Evolutionary conservation across 495 filamentous ascomycete genomes (phyloP), one percentile per base, ranked within the genome.

Genomic region (Cercophora samala): DNA sequence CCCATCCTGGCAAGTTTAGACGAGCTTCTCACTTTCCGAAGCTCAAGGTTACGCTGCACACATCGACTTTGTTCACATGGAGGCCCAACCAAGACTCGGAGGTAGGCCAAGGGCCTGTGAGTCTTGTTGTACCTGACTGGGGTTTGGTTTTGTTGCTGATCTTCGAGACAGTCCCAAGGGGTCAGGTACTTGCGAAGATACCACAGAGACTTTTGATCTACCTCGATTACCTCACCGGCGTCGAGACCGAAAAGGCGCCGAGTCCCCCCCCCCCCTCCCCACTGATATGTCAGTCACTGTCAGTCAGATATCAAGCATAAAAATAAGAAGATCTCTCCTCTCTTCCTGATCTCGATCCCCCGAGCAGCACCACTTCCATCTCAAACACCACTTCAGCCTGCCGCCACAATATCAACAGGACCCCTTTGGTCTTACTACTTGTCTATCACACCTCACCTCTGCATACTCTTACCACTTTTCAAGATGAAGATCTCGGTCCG

Each of bases 1-100:
- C 8, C 8, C 8, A 2, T n/a, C 26, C 19, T 37, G 69, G 69
- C 69, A 70, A 53, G 65, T 68, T 66, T 70, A 70, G 63, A 65
- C 69, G 69, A 68, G 52, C 19, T 24, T 46, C 22, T 29, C 52
- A 11, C 22, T 54, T 29, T n/a, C n/a, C 24, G 18, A 60, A 5
- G 2, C 17, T 8, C 52, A 63, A 19, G 59, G 61, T 67, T 62
- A 66, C 64, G 18, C 54, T 37, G 53, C 60, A 58, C 60, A 63
- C 60, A 26, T n/a, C 58, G 17, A 59, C 17, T n/a, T n/a, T n/a
- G 17, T 23, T 58, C 65, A 23, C 60, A 63, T 63, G 29, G 9
- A 42, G 25, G 9, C 5, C 23, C 26, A 29, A 29, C 26, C 26
- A 29, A n/a, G 26, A 29, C 26, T 29, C 26, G 26, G 26, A 29